Evolutionary conservation across 1,284 basidiomycete species (phyloP).

Genomic region (Tilletia setariae): DNA sequence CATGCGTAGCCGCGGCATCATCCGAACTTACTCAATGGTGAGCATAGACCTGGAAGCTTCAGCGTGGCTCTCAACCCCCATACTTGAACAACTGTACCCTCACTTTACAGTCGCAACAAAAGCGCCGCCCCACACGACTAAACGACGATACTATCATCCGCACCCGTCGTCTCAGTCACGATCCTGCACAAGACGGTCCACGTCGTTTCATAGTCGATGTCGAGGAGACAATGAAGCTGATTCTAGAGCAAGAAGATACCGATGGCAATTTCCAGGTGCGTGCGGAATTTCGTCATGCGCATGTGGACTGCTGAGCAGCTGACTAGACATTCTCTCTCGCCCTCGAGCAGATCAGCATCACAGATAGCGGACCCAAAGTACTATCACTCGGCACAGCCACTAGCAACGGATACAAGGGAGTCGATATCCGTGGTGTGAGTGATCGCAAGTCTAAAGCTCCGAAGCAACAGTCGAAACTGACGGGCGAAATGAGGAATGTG

Average conservation of each 20-base stretch:
- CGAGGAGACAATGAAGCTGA: constrained; percentile 94
- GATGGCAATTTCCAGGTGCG: constrained; percentile 73
- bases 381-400: constrained; percentile 92
- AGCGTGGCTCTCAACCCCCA: not conserved
- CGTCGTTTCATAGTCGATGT: constrained; percentile 84
- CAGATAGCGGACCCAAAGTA: constrained; percentile 93
- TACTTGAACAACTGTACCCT: not conserved
- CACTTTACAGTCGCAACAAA: constrained; percentile 35
- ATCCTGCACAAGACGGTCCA: constrained; percentile 58
- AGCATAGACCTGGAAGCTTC: not conserved
- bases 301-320: not conserved
- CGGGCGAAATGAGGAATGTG: too few relatives aligned
- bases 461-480: not conserved
- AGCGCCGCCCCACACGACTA: constrained; percentile 41
- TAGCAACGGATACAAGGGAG: constrained; percentile 81
- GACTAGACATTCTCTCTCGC: constrained; percentile 38
- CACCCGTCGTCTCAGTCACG: constrained; percentile 50
- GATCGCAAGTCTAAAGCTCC: constrained; percentile 23
- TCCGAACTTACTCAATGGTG: constrained; percentile 48
- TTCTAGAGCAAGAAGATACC: constrained; percentile 96
- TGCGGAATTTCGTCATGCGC: not conserved
- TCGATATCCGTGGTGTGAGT: constrained; percentile 75
- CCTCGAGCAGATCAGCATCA: constrained; percentile 75
- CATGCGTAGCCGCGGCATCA: constrained; percentile 27
- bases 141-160: constrained; percentile 50